A percentile compares a stretch with the other conserved stretches of the same genome.
phyloP scores from a whole-genome alignment of 2,329 filamentous ascomycete species.

The Corinectria fuckeliana region DNA sequence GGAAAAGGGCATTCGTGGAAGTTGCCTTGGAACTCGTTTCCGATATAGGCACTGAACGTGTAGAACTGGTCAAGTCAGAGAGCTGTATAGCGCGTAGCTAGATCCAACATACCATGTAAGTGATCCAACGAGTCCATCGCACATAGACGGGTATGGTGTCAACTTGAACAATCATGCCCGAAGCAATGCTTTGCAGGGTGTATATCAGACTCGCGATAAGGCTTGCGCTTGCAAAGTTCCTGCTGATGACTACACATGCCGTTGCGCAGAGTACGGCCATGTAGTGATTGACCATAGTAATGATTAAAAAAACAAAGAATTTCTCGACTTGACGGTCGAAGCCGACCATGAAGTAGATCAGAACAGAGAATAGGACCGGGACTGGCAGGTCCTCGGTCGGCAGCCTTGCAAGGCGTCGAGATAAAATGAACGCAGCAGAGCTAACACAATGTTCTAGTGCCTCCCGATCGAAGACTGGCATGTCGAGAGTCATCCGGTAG shows the following conservation, averaged over 20 bases:
- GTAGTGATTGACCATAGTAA: slow-evolving; percentile 73
- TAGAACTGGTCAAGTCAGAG: slow-evolving; percentile 60
- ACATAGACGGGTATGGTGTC: slow-evolving; percentile 76
- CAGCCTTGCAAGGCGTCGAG: slow-evolving; percentile 70
- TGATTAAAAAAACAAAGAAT: slow-evolving; percentile 73
- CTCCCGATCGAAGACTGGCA: slow-evolving; percentile 78
- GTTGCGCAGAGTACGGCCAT: slow-evolving; percentile 75
- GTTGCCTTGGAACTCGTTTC: slow-evolving; percentile 74
- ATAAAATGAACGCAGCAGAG: slow-evolving; percentile 71
- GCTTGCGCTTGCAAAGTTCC: slow-evolving; percentile 72
- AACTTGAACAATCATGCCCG: slow-evolving; percentile 76
- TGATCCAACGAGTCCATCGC: slow-evolving; percentile 73
- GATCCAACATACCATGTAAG: slow-evolving; percentile 55
- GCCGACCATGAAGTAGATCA: slow-evolving; percentile 79
- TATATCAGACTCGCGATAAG: slow-evolving; percentile 74
- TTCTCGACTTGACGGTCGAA: slow-evolving; percentile 66
- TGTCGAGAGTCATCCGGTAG: slow-evolving; percentile 74
- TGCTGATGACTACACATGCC: slow-evolving; percentile 66
- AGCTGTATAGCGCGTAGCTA: not conserved
- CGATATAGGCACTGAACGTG: slow-evolving; percentile 70
- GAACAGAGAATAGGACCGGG: slow-evolving; percentile 70
- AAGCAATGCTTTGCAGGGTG: slow-evolving; percentile 74
- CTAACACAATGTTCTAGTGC: slow-evolving; percentile 74
- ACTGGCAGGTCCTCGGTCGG: slow-evolving; percentile 75
- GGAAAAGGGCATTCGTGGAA: slow-evolving; percentile 74